phyloP scores from a whole-genome alignment of 2,329 filamentous ascomycete species.

The Aspergillus sp. region DNA sequence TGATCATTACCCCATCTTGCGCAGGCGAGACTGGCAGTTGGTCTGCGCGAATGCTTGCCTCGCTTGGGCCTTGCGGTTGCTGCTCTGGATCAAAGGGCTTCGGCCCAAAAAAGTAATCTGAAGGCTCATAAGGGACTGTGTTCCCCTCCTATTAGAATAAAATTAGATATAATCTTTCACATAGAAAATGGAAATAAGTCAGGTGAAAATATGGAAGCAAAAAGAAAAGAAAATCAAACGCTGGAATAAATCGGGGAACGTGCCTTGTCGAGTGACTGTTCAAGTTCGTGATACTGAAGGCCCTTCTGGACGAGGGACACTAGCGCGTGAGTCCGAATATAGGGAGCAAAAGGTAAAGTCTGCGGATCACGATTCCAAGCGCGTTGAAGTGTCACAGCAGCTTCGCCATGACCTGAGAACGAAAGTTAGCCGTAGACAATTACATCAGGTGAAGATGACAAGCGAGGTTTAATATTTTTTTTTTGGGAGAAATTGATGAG shows the following conservation, averaged over 20 bases:
- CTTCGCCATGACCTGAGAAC: conserved; percentile 55
- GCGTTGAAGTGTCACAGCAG: conserved; percentile 59
- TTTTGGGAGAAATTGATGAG: not conserved
- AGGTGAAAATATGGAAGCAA: not conserved
- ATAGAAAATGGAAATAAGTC: not conserved
- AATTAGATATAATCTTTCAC: conserved; percentile 1
- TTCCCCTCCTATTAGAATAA: conserved; percentile 37
- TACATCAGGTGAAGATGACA: conserved; percentile 3
- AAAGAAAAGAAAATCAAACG: conserved; percentile 8
- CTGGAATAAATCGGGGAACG: conserved; percentile 18
- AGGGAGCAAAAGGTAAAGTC: conserved; percentile 59
- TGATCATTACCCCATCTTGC: conserved; percentile 34
- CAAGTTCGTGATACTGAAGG: conserved; percentile 54
- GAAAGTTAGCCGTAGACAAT: conserved; percentile 9
- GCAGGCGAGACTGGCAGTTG: conserved; percentile 30
- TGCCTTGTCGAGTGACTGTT: conserved; percentile 51
- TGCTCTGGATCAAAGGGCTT: conserved; percentile 35
- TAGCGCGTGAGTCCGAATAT: conserved; percentile 60
- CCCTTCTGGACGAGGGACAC: conserved; percentile 65
- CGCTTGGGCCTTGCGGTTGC: conserved; percentile 27
- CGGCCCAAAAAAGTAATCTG: conserved; percentile 50
- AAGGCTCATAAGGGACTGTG: conserved; percentile 32
- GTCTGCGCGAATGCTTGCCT: conserved; percentile 30
- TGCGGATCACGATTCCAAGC: conserved; percentile 65
- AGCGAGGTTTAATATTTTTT: not conserved